A percentile compares a stretch with the other conserved stretches of the same genome.
Conservation (phyloP, 306 rosid species). For the Cucurbita maxima region DNA sequence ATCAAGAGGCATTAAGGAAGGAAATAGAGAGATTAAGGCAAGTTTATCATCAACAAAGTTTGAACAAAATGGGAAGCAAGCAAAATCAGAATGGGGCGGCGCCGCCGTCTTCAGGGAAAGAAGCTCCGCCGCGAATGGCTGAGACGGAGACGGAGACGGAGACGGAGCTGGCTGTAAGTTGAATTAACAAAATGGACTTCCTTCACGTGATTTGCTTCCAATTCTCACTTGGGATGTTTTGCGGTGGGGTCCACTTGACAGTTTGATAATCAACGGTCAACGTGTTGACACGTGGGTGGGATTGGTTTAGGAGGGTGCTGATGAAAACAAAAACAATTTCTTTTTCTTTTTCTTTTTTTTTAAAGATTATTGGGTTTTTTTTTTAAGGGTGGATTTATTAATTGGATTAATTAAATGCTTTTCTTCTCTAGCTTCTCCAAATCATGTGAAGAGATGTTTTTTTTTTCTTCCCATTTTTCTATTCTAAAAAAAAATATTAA, state of each 20-base stretch:
- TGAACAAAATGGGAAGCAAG: slow-evolving; percentile 33
- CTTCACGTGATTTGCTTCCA: slow-evolving; percentile 58
- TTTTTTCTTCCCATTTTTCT: neutral
- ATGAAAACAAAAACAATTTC: neutral
- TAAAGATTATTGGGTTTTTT: slow-evolving; percentile 2
- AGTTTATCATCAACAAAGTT: slow-evolving; percentile 64
- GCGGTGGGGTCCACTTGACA: slow-evolving; percentile 8
- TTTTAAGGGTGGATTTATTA: slow-evolving; percentile 7
- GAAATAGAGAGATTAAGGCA: slow-evolving; percentile 88
- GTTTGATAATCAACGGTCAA: neutral
- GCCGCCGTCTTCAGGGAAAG: slow-evolving; percentile 5
- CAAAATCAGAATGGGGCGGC: slow-evolving; percentile 17
- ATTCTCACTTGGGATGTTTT: slow-evolving; percentile 21
- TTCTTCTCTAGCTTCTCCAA: slow-evolving; percentile 7
- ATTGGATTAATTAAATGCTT: slow-evolving; percentile 6
- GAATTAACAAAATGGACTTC: neutral
- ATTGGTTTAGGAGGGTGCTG: neutral
- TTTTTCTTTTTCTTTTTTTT: neutral
- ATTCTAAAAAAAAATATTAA: neutral
- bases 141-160: slow-evolving; percentile 1
- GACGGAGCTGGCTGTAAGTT: neutral
- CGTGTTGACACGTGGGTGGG: neutral
- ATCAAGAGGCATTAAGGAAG: slow-evolving; percentile 81
- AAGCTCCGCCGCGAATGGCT: neutral
- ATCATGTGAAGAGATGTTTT: slow-evolving; percentile 11